Conservation (phyloP, 2,329 filamentous ascomycete species). For the Penicillium nordicum region DNA sequence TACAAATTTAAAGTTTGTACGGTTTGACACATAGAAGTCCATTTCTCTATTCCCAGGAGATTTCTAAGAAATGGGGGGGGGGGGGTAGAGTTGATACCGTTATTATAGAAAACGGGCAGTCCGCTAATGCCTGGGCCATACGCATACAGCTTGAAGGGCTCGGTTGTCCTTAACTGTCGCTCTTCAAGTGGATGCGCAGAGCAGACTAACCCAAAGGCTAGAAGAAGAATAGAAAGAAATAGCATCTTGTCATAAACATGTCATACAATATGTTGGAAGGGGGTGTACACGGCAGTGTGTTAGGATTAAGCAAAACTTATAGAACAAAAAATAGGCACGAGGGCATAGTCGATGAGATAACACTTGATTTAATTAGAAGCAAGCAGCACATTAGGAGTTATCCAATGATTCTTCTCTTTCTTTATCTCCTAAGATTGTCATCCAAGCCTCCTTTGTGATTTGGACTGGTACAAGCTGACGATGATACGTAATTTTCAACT, state of each 20-base stretch:
- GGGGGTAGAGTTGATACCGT: conserved; percentile 10
- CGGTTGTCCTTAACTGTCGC: neutral
- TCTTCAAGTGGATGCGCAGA: conserved; percentile 5
- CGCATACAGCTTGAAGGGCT: conserved; percentile 12
- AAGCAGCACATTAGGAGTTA: neutral
- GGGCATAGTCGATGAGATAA: neutral
- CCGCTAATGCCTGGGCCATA: conserved; percentile 15
- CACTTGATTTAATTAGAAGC: neutral
- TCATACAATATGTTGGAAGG: neutral
- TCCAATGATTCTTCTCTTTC: neutral
- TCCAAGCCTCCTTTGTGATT: conserved; percentile 1
- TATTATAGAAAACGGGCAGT: conserved; percentile 11
- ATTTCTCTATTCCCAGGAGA: no score
- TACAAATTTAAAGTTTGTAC: neutral
- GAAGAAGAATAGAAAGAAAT: neutral
- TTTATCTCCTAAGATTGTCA: neutral
- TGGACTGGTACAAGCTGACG: conserved; percentile 4
- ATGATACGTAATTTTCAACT: neutral
- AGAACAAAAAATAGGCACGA: neutral
- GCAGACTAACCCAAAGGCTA: conserved; percentile 2
- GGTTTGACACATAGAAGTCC: neutral
- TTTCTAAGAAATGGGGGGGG: no score
- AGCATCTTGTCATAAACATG: neutral
- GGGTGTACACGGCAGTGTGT: neutral
- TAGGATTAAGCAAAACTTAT: neutral